Evolutionary conservation across 1,284 basidiomycete genomes (phyloP).

Genomic region (Takashimella koratensis): DNA sequence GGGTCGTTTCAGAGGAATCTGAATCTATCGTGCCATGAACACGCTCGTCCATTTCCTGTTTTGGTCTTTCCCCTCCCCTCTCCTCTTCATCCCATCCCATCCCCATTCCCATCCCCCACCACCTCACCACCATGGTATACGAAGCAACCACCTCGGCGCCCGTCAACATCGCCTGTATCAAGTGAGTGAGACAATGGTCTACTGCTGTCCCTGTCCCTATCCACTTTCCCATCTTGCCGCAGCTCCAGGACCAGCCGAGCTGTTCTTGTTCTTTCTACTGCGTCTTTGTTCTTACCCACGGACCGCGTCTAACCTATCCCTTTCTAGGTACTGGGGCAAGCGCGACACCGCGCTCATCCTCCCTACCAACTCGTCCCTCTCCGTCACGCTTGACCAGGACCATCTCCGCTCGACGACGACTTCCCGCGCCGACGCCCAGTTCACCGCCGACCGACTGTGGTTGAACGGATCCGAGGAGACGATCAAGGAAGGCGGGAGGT

Average conservation of each 20-base stretch:
- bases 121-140: conserved; percentile 51
- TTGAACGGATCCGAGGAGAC: conserved; percentile 87
- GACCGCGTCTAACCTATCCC: conserved; percentile 16
- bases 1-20: too few relatives aligned
- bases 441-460: conserved; percentile 80
- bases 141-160: conserved; percentile 89
- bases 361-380: conserved; percentile 96
- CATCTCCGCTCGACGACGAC: conserved; percentile 92
- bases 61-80: neutral
- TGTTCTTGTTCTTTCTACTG: too few relatives aligned
- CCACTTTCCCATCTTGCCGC: neutral
- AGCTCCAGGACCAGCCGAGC: too few relatives aligned
- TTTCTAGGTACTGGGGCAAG: conserved; percentile 99
- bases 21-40: too few relatives aligned
- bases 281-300: too few relatives aligned
- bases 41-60: too few relatives aligned
- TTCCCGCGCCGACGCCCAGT: conserved; percentile 75
- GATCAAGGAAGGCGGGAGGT: conserved; percentile 75
- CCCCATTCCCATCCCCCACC: neutral
- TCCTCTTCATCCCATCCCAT: neutral
- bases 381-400: conserved; percentile 94
- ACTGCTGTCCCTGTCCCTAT: conserved; percentile 10
- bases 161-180: conserved; percentile 95
- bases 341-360: conserved; percentile 91
- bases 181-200: conserved; percentile 56